phyloP scores from a whole-genome alignment of 768 basidiomycete genomes.

The Chlorophyllum brunneum region DNA sequence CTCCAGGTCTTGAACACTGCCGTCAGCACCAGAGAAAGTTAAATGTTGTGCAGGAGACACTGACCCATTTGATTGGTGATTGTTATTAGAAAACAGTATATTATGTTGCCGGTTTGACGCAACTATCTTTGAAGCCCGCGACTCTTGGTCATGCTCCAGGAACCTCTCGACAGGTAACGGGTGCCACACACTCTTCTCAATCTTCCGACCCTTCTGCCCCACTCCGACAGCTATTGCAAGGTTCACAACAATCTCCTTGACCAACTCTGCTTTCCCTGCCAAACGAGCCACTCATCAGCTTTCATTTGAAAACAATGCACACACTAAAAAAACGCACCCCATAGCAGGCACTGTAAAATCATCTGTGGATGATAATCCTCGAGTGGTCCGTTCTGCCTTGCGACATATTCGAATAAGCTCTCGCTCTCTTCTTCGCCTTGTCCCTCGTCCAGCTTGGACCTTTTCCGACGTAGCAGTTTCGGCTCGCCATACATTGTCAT shows the following conservation, averaged over 20 bases:
- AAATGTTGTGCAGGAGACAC: slow-evolving; percentile 15
- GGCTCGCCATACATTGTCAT: slow-evolving; percentile 73
- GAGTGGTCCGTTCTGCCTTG: slow-evolving; percentile 79
- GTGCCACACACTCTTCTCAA: slow-evolving; percentile 33
- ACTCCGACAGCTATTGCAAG: slow-evolving; percentile 44
- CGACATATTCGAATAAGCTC: slow-evolving; percentile 80
- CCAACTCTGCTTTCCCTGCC: slow-evolving; percentile 78
- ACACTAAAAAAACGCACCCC: slow-evolving; percentile 55
- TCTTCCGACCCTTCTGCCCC: slow-evolving; percentile 16
- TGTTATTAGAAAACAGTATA: slow-evolving; percentile 47
- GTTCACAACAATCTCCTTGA: slow-evolving; percentile 75
- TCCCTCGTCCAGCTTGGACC: slow-evolving; percentile 3
- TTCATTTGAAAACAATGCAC: not conserved
- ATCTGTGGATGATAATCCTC: slow-evolving; percentile 93
- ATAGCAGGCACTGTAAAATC: slow-evolving; percentile 85
- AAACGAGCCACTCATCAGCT: slow-evolving; percentile 1
- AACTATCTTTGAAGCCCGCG: slow-evolving; percentile 12
- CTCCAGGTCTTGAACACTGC: slow-evolving; percentile 37
- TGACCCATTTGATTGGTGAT: slow-evolving; percentile 41
- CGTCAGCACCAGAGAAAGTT: not conserved
- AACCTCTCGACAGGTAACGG: slow-evolving; percentile 57
- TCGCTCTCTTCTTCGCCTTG: slow-evolving; percentile 22
- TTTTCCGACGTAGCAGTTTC: slow-evolving; percentile 7
- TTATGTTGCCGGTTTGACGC: slow-evolving; percentile 39
- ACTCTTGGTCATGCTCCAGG: slow-evolving; percentile 32